phyloP scores from a whole-genome alignment of 1,284 basidiomycete species.

The Ustilago hordei region DNA sequence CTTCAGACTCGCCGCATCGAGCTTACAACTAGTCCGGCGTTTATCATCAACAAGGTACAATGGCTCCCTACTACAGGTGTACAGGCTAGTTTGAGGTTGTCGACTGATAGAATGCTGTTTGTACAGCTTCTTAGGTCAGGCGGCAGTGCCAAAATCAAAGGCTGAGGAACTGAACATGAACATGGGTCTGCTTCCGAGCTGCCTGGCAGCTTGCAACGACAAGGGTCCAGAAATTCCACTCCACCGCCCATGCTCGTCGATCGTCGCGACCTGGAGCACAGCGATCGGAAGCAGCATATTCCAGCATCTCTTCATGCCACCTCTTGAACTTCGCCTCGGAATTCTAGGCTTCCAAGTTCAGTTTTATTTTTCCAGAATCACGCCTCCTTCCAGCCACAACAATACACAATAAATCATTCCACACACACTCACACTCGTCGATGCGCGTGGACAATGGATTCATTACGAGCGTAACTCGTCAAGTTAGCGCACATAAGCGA shows the following conservation, averaged over 20 bases:
- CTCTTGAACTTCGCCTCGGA: not conserved
- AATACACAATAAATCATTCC: not conserved
- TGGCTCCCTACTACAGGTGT: not conserved
- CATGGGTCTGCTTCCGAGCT: conserved; percentile 6
- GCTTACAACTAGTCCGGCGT: not conserved
- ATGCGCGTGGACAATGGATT: conserved; percentile 6
- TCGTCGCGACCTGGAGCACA: conserved; percentile 20
- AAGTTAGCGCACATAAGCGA: not conserved
- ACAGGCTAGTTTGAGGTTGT: not conserved
- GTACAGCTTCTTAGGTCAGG: not conserved
- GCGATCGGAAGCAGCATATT: conserved; percentile 25
- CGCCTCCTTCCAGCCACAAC: not conserved
- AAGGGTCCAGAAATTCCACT: conserved; percentile 12
- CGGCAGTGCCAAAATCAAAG: not conserved
- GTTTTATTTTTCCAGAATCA: not conserved
- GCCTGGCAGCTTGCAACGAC: not conserved
- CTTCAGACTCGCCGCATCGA: not conserved
- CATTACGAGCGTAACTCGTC: not conserved
- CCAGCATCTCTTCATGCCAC: not conserved
- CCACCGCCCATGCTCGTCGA: conserved; percentile 1
- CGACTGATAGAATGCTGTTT: not conserved
- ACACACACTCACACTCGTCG: not conserved
- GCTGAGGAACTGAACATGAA: not conserved
- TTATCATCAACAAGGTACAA: not conserved
- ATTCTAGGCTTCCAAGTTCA: not conserved